Evolutionary conservation across 768 basidiomycete species (phyloP), one percentile per base, ranked within the genome.

Genomic region (Termitomyces sp.): DNA sequence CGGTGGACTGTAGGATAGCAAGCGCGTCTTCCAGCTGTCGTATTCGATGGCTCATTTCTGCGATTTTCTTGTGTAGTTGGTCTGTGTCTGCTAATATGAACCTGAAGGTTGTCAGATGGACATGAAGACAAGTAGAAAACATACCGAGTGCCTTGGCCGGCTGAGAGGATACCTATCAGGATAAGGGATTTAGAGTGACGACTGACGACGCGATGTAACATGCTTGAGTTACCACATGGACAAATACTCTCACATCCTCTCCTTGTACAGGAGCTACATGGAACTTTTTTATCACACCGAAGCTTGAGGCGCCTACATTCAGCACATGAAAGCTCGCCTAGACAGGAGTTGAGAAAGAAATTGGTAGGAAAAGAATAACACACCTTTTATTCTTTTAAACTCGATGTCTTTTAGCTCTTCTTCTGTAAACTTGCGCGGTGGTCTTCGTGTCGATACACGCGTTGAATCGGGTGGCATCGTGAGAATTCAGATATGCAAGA

Each of bases 11-110:
- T 7, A 86, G 75, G 33, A 84, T 81, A 4, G 85, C 83, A 10
- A 89, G 72, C 0, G 84, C 85, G 59, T 88, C 87, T 69, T 88
- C 87, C 0, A 88, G 77, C 63, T 87, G 84, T 35, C 85, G 80
- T 50, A 89, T 87, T 18, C 87, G 80, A 64, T 82, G 78, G 68
- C 82, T 81, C 85, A 88, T 87, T 53, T 86, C 81, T 7, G 81
- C 70, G 28, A 88, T 87, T 69, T 87, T 86, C 54, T 75, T 74
- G 66, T 88, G 86, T 13, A 89, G 75, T 48, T 86, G 81, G 46
- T 84, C 80, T 1, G 86, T 87, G 56, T 85, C 85, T 2, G 85
- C 85, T 10, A 88, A 75, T 50, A 87, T 83, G 66, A 85, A 88
- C 36, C 85, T 85, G 65, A 16, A 50, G 12, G 36, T 26, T n/a